These are phyloP conservation scores for Oryza nivara DNA, from an alignment of 176 grass and related monocot genomes.

Conservation along the genomic window DNA sequence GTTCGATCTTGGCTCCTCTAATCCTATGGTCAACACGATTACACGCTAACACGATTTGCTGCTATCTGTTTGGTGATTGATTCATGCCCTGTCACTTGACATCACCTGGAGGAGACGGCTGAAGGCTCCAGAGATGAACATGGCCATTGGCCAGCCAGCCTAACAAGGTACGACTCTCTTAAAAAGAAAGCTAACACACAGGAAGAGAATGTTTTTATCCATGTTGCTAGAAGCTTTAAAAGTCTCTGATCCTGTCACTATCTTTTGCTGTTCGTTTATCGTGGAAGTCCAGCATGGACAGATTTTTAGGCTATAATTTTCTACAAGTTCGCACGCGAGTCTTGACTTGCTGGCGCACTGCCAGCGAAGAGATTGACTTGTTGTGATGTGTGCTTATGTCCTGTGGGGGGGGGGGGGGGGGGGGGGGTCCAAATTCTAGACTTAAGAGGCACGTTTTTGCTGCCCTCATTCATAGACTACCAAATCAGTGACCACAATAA, in stretches of 20 bases:
- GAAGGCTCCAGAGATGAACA: background rate
- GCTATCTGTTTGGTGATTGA: background rate
- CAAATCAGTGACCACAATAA: background rate
- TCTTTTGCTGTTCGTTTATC: background rate
- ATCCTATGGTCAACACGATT: background rate
- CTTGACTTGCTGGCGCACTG: constrained; percentile 32
- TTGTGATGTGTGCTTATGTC: background rate
- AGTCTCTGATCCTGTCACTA: background rate
- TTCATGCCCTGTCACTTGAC: too few species aligned
- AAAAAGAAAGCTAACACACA: background rate
- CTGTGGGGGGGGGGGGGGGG: background rate
- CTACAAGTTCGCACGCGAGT: constrained; percentile 24
- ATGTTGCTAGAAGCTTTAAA: background rate
- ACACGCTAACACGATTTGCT: background rate
- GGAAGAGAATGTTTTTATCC: background rate
- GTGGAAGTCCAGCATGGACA: background rate
- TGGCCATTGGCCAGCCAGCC: background rate
- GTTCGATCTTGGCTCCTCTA: background rate
- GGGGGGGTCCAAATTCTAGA: background rate
- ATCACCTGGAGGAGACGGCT: too few species aligned
- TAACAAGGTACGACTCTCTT: background rate
- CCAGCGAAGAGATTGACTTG: constrained; percentile 28
- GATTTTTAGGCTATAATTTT: background rate
- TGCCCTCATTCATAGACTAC: background rate
- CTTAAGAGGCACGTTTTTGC: constrained; percentile 14